Evolutionary conservation across 2,329 filamentous ascomycete genomes (phyloP).

Genomic region (Fusarium setosum): DNA sequence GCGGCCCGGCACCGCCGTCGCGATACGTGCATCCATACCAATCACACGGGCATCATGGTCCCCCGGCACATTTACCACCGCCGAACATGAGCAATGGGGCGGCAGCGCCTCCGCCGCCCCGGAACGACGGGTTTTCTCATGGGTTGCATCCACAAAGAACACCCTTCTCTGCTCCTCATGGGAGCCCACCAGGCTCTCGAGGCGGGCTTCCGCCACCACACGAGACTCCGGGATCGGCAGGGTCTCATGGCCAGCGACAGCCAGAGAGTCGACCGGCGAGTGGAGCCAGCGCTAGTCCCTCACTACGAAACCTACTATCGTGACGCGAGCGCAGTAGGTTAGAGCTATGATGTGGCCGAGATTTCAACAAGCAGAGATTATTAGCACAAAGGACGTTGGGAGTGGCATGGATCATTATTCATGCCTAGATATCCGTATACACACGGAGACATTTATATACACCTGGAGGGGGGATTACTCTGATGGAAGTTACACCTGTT

Average conservation of each 20-base stretch:
- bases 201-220: slow-evolving; percentile 49
- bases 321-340: slow-evolving; percentile 48
- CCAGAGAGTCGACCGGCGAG: slow-evolving; percentile 61
- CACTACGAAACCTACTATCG: slow-evolving; percentile 78
- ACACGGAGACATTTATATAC: slow-evolving; percentile 8
- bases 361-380: neutral
- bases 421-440: neutral
- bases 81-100: slow-evolving; percentile 49
- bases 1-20: slow-evolving; percentile 54
- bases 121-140: slow-evolving; percentile 52
- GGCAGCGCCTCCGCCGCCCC: slow-evolving; percentile 45
- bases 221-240: slow-evolving; percentile 39
- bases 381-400: neutral
- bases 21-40: slow-evolving; percentile 55
- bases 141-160: slow-evolving; percentile 55
- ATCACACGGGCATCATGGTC: slow-evolving; percentile 39
- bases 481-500: slow-evolving; percentile 11
- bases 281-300: slow-evolving; percentile 83
- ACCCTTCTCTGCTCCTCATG: slow-evolving; percentile 56
- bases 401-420: neutral
- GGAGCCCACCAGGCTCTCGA: slow-evolving; percentile 58
- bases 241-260: slow-evolving; percentile 38
- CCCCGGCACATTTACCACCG: slow-evolving; percentile 41
- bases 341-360: neutral
- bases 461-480: neutral